Base-by-base conservation (phyloP, 192 early-diverging fungal genomes). In the Phycomyces nitens region DNA sequence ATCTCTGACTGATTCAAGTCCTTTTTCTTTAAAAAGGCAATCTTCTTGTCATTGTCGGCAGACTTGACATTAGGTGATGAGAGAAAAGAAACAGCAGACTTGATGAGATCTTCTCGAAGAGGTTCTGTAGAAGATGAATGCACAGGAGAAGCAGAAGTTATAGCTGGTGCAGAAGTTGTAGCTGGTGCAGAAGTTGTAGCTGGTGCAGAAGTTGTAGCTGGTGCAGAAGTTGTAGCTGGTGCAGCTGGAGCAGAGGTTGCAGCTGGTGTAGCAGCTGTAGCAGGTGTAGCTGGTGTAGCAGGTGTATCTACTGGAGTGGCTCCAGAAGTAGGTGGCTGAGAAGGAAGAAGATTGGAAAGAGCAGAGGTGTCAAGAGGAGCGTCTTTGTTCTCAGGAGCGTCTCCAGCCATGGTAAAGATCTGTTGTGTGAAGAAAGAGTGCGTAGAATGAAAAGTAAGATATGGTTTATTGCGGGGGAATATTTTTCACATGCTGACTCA, bases 11-110 rank as follows among this genome's bases (percentile, higher is more conserved):
- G 40, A 5, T 77, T 84, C 56, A 93, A 58, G 9, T 90, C 90
- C 60, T 93, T 93, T 39, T 84, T 81, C 66, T 90, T 84, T 58
- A 93, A 73, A 66, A 93, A 93, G n/a, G 87, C 82, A 38, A 90
- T 71, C 57, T 86, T 82, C 64, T 92, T 91, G 10, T 79, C 78
- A 26, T 90, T 72, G 3, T 91, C 89, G 8, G 87, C 84, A 21
- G 83, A 69, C 57, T 79, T 83, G 0, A 93, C 90, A 64, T 88
- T 90, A n/a, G 89, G 84, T 16, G 91, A 88, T 5, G 73, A 76
- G 29, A 93, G 73, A 76, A 93, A 93, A 11, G 82, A 77, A 2
- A 90, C 82, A 8, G 92, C 92, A 14, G 68, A 70, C 26, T 77
- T 72, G 42, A 86, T 53, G 61, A 82, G 58, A 57, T 81, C 78